Percentiles rank a stretch among this genome's conserved stretches.
phyloP scores from a whole-genome alignment of 192 early-diverging fungal genomes.

The Linnemannia exigua region DNA sequence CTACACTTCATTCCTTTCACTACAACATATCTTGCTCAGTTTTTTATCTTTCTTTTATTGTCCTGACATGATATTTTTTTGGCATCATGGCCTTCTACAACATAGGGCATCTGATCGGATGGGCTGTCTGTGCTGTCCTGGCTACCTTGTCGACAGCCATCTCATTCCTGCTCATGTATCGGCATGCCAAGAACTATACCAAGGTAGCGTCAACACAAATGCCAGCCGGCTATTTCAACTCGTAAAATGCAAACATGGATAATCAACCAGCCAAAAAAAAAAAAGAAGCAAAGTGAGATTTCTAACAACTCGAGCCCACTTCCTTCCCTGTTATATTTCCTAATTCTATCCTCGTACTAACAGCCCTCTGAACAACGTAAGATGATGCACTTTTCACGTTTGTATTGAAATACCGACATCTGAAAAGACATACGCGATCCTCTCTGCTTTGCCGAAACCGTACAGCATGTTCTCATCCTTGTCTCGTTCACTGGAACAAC shows the following conservation, averaged over 20 bases:
- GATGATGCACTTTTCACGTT: neutral
- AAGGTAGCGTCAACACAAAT: slow-evolving; percentile 27
- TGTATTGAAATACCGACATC: neutral
- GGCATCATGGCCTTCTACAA: no score
- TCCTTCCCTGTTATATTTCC: neutral
- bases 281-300: no score
- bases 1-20: no score
- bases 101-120: slow-evolving; percentile 70
- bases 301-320: no score
- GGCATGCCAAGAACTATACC: slow-evolving; percentile 70
- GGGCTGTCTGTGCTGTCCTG: slow-evolving; percentile 68
- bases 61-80: no score
- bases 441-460: neutral
- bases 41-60: no score
- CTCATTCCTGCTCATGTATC: slow-evolving; percentile 62
- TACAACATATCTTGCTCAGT: no score
- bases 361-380: slow-evolving; percentile 46
- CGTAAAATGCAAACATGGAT: neutral
- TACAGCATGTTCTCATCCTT: neutral
- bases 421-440: no score
- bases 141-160: slow-evolving; percentile 59
- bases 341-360: neutral
- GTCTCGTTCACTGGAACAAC: neutral
- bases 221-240: neutral
- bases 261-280: neutral